Percentiles rank a stretch among this genome's conserved stretches.
phyloP scores from a whole-genome alignment of 352 stramenopile species.

The Pythium aristosporum region DNA sequence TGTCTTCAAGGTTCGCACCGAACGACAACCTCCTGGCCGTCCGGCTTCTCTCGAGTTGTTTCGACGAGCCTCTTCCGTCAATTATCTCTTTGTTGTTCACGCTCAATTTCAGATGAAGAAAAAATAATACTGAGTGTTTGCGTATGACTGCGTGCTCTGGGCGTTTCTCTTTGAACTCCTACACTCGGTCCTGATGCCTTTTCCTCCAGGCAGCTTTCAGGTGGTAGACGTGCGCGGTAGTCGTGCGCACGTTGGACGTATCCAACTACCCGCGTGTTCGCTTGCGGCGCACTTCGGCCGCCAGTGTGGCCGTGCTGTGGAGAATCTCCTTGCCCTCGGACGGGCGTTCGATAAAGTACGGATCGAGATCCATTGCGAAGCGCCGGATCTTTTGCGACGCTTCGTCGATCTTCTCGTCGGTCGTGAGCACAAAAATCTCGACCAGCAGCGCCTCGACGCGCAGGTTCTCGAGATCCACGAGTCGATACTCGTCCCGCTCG shows the following conservation, averaged over 20 bases:
- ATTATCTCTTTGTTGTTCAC: no score
- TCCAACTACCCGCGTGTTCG: constrained; percentile 47
- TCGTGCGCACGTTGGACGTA: neutral
- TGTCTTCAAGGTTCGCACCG: no score
- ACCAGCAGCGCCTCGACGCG: constrained; percentile 82
- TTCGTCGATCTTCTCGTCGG: constrained; percentile 85
- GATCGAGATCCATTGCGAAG: constrained; percentile 78
- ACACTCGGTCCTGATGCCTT: no score
- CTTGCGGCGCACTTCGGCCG: constrained; percentile 77
- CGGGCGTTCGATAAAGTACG: constrained; percentile 83
- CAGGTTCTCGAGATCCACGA: constrained; percentile 82
- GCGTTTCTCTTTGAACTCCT: no score
- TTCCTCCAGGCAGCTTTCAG: no score
- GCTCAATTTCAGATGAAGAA: no score
- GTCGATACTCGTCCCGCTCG: constrained; percentile 80
- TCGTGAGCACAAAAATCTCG: constrained; percentile 83
- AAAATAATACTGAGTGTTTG: no score
- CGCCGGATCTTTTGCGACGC: constrained; percentile 79
- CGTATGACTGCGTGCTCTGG: no score
- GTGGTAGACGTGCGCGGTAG: no score
- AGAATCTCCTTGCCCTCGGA: constrained; percentile 85
- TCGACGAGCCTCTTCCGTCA: no score
- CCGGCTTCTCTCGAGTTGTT: no score
- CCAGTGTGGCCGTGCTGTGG: constrained; percentile 77
- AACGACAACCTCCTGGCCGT: no score